Conservation (phyloP, 2,329 filamentous ascomycete genomes). For the Xylaria sp. region DNA sequence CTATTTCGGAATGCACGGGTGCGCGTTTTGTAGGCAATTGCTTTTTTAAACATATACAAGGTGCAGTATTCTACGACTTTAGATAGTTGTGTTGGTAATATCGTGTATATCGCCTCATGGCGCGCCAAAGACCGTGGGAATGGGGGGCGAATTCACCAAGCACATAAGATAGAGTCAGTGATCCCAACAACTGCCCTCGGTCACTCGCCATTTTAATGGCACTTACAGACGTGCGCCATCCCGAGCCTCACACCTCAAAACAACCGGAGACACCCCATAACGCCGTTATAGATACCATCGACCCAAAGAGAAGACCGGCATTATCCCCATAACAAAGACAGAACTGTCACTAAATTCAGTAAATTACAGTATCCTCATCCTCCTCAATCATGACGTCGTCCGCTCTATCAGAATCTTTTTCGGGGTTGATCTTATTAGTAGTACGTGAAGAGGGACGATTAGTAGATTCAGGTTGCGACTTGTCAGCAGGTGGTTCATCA, state of each 20-base stretch:
- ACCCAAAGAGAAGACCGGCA: slow-evolving; percentile 13
- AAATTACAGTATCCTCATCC: slow-evolving; percentile 90
- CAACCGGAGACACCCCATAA: slow-evolving; percentile 12
- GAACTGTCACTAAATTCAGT: slow-evolving; percentile 76
- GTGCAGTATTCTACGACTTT: no score
- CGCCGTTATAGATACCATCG: slow-evolving; percentile 1
- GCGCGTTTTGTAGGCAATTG: not conserved
- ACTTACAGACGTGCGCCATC: slow-evolving; percentile 17
- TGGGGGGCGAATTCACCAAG: not conserved
- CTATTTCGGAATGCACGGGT: not conserved
- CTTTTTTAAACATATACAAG: no score
- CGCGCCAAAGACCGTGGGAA: not conserved
- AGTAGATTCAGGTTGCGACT: slow-evolving; percentile 45
- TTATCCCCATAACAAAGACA: not conserved
- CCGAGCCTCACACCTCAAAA: slow-evolving; percentile 1
- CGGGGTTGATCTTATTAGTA: slow-evolving; percentile 40
- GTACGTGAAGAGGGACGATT: slow-evolving; percentile 40
- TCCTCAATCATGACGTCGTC: slow-evolving; percentile 82
- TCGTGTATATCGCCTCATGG: not conserved
- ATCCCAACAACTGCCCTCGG: slow-evolving; percentile 12
- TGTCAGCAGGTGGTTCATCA: slow-evolving; percentile 47
- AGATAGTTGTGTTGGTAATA: no score
- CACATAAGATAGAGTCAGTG: not conserved
- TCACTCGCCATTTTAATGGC: not conserved
- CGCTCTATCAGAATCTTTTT: slow-evolving; percentile 65